phyloP scores from a whole-genome alignment of 2,329 filamentous ascomycete species.

The Teratosphaeria viscida region DNA sequence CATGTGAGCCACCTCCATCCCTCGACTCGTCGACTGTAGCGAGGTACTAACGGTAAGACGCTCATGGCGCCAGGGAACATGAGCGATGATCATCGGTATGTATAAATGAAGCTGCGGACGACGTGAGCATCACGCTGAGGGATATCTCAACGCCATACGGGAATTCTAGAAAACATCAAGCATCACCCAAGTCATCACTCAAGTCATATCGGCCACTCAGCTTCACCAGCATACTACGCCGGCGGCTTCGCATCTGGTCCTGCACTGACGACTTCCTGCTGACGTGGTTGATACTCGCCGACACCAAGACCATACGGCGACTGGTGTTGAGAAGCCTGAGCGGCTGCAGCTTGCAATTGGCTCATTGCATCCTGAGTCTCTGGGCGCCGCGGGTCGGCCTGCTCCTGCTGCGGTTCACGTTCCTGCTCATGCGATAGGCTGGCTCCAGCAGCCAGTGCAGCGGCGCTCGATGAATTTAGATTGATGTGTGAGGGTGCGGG shows the following conservation, averaged over 20 bases:
- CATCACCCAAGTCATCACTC: not conserved
- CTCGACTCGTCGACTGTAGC: not conserved
- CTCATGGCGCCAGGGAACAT: not conserved
- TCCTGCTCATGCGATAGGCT: conserved; percentile 9
- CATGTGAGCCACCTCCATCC: not conserved
- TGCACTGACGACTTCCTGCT: conserved; percentile 1
- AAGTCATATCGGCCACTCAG: no score
- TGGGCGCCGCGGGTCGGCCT: not conserved
- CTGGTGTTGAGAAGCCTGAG: conserved; percentile 12
- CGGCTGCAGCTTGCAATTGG: conserved; percentile 17
- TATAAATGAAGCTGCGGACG: not conserved
- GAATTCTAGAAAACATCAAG: no score
- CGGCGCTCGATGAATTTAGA: conserved; percentile 33
- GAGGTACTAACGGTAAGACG: not conserved
- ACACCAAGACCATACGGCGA: conserved; percentile 19
- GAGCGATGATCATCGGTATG: not conserved
- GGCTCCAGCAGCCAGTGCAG: conserved; percentile 1
- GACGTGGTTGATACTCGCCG: conserved; percentile 2
- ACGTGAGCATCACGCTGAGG: not conserved
- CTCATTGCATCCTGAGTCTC: conserved; percentile 13
- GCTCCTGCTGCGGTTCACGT: conserved; percentile 4
- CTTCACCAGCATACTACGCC: not conserved
- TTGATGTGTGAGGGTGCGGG: conserved; percentile 74
- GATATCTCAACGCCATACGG: not conserved
- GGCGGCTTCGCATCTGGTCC: conserved; percentile 2